These are phyloP conservation scores for Scalesia atractyloides DNA, from an alignment of 129 eudicot species.

Conservation along the genomic window DNA sequence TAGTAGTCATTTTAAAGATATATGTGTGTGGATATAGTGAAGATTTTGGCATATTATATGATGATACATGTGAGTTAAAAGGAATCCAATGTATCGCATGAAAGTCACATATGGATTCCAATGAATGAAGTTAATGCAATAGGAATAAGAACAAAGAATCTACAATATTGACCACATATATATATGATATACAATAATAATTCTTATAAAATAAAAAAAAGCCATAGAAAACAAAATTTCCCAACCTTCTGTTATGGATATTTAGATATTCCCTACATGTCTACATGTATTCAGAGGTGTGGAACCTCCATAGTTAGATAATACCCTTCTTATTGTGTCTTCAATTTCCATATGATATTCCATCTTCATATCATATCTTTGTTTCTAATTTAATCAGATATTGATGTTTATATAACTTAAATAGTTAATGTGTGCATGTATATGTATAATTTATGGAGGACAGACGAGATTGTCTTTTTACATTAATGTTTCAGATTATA, in stretches of 20 bases:
- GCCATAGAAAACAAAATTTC: neutral
- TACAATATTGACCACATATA: conserved; percentile 18
- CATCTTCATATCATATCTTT: neutral
- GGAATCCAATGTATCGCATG: conserved; percentile 14
- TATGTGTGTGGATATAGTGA: too few species aligned
- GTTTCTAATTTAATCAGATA: neutral
- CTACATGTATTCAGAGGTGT: conserved; percentile 15
- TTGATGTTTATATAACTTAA: neutral
- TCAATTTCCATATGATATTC: neutral
- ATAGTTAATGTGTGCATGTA: neutral
- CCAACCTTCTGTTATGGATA: conserved; percentile 16
- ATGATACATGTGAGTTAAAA: conserved; percentile 1
- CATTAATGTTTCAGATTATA: too few species aligned
- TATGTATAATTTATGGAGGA: too few species aligned
- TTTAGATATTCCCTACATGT: conserved; percentile 1
- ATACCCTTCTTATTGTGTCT: conserved; percentile 3
- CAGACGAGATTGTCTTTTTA: too few species aligned
- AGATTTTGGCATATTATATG: neutral
- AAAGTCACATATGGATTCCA: conserved; percentile 2
- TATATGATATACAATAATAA: neutral
- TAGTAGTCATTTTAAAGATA: too few species aligned
- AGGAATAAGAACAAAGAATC: conserved; percentile 11
- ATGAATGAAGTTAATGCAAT: conserved; percentile 6
- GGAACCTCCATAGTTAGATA: conserved; percentile 21
- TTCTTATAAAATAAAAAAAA: neutral